Evolutionary conservation across 139 green algal genomes (phyloP), one percentile per base, ranked within the genome.

Genomic region (Picocystis salinarum): DNA sequence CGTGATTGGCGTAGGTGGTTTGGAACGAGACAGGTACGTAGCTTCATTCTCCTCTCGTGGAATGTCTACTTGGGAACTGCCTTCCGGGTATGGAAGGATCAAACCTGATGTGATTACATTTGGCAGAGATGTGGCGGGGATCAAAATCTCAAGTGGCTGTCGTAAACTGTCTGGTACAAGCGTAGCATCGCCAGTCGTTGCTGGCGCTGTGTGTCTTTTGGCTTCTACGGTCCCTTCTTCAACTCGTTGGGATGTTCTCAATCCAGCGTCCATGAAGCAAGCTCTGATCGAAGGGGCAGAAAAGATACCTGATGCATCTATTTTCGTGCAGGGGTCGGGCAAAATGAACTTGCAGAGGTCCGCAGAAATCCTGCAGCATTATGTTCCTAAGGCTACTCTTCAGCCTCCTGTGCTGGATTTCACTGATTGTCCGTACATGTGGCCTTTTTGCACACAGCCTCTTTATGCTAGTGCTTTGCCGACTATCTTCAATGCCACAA

Each of bases 181-280:
- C 39, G 88, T 99, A 19, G 86, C 89, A 2, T 87, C 74, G 15
- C 89, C 89, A 5, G 89, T 99, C 25, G 89, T 92, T n/a, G 82
- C 87, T 1, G 89, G 89, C 24, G 80, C 79, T 1, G 77, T 94
- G 13, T 76, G 58, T 58, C 60, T 99, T 50, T 61, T 99, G 39
- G 79, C 85, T n/a, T 76, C 48, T 52, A 75, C 74, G 0, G 64
- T 97, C 20, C 79, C 84, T 0, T 60, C 76, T 33, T 66, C 60
- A 1, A 28, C 40, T 28, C 62, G 84, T 33, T 85, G 70, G 69
- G 48, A 57, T 5, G 45, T 93, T 15, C 66, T 99, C n/a, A 99
- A 97, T 72, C 89, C 89, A 0, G 89, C 78, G 1, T 76, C 59
- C 47, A 96, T 99, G 85, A 99, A 99, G 69, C 89, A 99, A 63